These are phyloP conservation scores for Grosmannia serpens DNA, from an alignment of 2,329 filamentous ascomycete genomes.

Conservation along the genomic window DNA sequence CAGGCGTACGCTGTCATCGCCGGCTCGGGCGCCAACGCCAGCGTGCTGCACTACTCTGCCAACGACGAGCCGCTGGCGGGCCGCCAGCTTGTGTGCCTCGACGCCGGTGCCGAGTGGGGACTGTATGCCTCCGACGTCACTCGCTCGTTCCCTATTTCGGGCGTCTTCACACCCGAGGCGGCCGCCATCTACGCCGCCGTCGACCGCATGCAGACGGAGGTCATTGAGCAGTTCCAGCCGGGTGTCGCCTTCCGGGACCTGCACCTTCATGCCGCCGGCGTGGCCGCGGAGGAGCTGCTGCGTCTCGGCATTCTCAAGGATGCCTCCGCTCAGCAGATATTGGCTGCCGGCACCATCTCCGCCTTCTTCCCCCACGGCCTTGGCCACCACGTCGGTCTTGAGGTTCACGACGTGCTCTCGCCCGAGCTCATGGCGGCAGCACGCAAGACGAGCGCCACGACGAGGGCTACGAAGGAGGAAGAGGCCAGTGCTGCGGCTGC, in stretches of 20 bases:
- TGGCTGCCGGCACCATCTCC: constrained; percentile 38
- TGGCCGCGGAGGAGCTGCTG: constrained; percentile 61
- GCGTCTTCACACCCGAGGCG: constrained; percentile 55
- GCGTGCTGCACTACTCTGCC: constrained; percentile 73
- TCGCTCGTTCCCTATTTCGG: constrained; percentile 69
- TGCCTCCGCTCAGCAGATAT: constrained; percentile 42
- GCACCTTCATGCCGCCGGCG: constrained; percentile 58
- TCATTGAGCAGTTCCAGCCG: constrained; percentile 56
- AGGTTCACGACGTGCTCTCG: constrained; percentile 49
- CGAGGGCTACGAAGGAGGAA: not conserved
- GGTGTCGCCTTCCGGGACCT: constrained; percentile 61
- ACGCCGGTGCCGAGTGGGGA: constrained; percentile 76
- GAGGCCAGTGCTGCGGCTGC: not conserved
- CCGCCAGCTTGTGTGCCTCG: constrained; percentile 66
- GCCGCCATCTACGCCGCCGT: constrained; percentile 68
- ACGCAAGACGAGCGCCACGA: not conserved
- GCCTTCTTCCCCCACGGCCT: constrained; percentile 58
- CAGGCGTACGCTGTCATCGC: constrained; percentile 88
- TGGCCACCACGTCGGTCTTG: constrained; percentile 54
- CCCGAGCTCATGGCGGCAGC: constrained; percentile 21
- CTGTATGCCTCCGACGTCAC: constrained; percentile 89
- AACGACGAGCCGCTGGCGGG: constrained; percentile 64
- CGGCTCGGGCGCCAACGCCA: constrained; percentile 69
- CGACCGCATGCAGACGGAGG: constrained; percentile 66
- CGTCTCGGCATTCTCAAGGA: constrained; percentile 60